These are phyloP conservation scores for Globisporangium alternatum DNA, from an alignment of 352 stramenopile genomes.

Conservation along the genomic window DNA sequence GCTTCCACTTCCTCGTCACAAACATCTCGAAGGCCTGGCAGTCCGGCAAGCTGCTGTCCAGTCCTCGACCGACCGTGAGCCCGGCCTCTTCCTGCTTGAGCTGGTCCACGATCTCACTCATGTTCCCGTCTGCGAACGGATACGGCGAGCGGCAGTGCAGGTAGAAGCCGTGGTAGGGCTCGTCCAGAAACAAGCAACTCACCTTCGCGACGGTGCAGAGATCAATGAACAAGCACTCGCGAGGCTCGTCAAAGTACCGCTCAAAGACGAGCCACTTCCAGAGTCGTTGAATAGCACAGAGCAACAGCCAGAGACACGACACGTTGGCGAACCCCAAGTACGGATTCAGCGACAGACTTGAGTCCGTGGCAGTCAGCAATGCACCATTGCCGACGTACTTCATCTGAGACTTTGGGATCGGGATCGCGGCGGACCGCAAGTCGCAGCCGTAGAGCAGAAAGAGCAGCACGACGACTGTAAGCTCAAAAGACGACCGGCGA, in stretches of 20 bases:
- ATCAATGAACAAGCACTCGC: constrained; percentile 88
- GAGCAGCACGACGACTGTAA: constrained; percentile 82
- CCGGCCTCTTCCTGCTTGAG: constrained; percentile 90
- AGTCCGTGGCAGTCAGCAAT: constrained; percentile 36
- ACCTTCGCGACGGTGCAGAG: constrained; percentile 94
- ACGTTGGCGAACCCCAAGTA: constrained; percentile 90
- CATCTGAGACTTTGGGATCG: constrained; percentile 56
- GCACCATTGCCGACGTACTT: constrained; percentile 37
- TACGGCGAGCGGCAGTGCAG: constrained; percentile 93
- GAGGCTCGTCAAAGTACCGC: constrained; percentile 66
- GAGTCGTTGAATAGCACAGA: constrained; percentile 73
- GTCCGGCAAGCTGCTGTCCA: constrained; percentile 80
- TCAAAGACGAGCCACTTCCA: constrained; percentile 90
- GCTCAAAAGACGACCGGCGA: constrained; percentile 70
- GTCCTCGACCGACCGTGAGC: constrained; percentile 75
- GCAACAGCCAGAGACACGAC: constrained; percentile 78
- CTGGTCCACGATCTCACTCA: constrained; percentile 90
- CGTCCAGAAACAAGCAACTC: constrained; percentile 89
- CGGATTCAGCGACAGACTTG: constrained; percentile 65
- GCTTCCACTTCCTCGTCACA: constrained; percentile 82
- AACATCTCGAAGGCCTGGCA: constrained; percentile 93
- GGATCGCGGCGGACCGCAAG: constrained; percentile 42
- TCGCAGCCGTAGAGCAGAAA: constrained; percentile 88
- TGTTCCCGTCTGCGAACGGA: constrained; percentile 90
- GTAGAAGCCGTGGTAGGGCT: constrained; percentile 94